Conservation (phyloP, 2,329 filamentous ascomycete species). For the Dactylellina cionopaga region DNA sequence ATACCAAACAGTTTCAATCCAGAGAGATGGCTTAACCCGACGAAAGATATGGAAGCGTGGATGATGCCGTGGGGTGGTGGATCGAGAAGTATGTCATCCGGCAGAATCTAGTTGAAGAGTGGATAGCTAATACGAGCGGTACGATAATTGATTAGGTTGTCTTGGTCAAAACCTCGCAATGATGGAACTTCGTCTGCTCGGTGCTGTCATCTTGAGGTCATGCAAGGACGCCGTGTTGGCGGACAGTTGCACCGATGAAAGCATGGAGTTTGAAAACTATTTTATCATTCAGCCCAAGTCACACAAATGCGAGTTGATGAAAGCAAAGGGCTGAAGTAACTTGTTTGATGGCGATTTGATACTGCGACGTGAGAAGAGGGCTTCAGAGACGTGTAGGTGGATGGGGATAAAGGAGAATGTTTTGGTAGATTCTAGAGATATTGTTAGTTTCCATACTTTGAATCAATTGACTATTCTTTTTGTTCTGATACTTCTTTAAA, state of each 20-base stretch:
- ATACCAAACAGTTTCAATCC: conserved; percentile 29
- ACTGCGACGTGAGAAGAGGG: background rate
- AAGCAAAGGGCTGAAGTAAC: background rate
- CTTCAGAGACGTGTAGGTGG: too few relatives aligned
- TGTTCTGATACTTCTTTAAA: too few relatives aligned
- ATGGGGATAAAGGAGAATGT: too few relatives aligned
- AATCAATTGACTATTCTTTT: too few relatives aligned
- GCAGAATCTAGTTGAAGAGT: background rate
- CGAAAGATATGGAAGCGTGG: conserved; percentile 24
- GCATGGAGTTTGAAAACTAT: conserved; percentile 40
- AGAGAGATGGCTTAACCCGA: conserved; percentile 36
- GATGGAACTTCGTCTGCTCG: conserved; percentile 29
- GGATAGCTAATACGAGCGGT: background rate
- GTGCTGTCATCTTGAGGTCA: conserved; percentile 2
- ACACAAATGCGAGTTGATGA: conserved; percentile 29
- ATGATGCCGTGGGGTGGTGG: conserved; percentile 8
- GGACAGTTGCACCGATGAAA: conserved; percentile 25
- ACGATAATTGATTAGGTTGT: conserved; percentile 1
- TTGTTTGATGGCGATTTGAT: too few relatives aligned
- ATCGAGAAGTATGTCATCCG: conserved; percentile 19
- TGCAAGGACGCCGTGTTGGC: conserved; percentile 14
- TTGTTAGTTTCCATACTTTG: too few relatives aligned
- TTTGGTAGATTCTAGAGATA: too few relatives aligned
- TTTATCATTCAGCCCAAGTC: conserved; percentile 27
- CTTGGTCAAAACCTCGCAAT: conserved; percentile 26